Evolutionary conservation across 2,329 filamentous ascomycete genomes (phyloP), one percentile per base, ranked within the genome.

Genomic region (Didymella sp.): DNA sequence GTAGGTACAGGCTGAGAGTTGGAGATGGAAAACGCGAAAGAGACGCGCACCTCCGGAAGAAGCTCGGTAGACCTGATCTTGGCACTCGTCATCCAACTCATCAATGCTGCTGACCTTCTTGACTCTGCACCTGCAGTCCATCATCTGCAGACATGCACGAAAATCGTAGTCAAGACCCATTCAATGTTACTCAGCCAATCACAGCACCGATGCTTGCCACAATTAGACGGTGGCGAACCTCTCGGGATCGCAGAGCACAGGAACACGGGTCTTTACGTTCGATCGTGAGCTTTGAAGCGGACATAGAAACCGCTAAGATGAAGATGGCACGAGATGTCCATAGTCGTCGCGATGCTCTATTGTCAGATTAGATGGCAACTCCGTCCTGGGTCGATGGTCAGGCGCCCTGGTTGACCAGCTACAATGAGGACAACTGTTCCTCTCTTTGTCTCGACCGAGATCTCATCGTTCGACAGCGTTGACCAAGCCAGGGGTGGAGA

Each of bases 11-110:
- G 11, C 31, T 13, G 37, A 27, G 21, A 24, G 15, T 33, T 31
- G 25, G 15, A 50, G 19, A 24, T 22, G 11, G 33, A 6, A 33
- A 19, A n/a, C 27, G 37, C 15, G 37, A 41, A 50, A 40, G 6
- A 9, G 13, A 35, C 28, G 28, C 47, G 37, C 15, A 9, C 11
- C 2, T 1, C 5, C 21, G 28, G 38, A 43, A 25, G 38, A 51
- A 51, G 28, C 38, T 51, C 30, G 38, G 38, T 25, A 15, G 4
- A 2, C 12, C 3, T 3, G 28, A 19, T 21, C 49, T 51, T 51
- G 49, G 49, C 49, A 13, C 13, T n/a, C 41, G 49, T 51, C 49
- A 51, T 51, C n/a, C 13, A 15, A 13, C 11, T 22, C 5, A 22
- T 8, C 37, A 17, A 30, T 21, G 6, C 11, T 31, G 27, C 31